Base-by-base conservation (phyloP, 1,139 yeast species). In the Candida tropicalis region DNA sequence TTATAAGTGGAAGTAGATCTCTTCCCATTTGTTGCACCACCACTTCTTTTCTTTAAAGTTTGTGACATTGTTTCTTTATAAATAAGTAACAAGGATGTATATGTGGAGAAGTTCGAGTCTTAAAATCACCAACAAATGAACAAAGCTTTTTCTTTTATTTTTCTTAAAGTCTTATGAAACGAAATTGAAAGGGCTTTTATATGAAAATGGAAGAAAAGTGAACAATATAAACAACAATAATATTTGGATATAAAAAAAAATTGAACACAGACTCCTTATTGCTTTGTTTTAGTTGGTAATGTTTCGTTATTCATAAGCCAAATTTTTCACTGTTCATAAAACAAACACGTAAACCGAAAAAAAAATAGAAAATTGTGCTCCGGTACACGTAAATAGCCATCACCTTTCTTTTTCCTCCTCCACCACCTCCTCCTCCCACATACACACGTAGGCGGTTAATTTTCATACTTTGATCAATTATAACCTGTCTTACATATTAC, bases 31-130 rank as follows among this genome's bases (percentile, higher is more conserved):
- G 17, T 29, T 5, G 5, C 31, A 25, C 25, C 37, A 35, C 52
- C 56, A 20, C 60, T 62, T 52, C 71, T 60, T 47, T 62, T 65
- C 53, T 60, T 64, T 32, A 47, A 40, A 7, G 44, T 25, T 36
- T 44, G 50, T 10, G 50, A 47, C 50, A 47, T 47, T 35, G 22
- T 22, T n/a, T n/a, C n/a, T n/a, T n/a, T n/a, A n/a, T n/a, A n/a
- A n/a, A n/a, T n/a, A n/a, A n/a, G n/a, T n/a, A n/a, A n/a, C n/a
- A 23, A 7, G 22, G 5, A 17, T n/a, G 20, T 4, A 18, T 12
- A 16, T 12, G n/a, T 7, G 35, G 12, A 31, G 18, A 11, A n/a
- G n/a, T n/a, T n/a, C n/a, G n/a, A n/a, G n/a, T n/a, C n/a, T n/a
- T n/a, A n/a, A n/a, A n/a, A n/a, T n/a, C n/a, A n/a, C n/a, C n/a